These are phyloP conservation scores for Coleophoma crateriformis DNA, from an alignment of 2,329 filamentous ascomycete genomes.

Conservation along the genomic window DNA sequence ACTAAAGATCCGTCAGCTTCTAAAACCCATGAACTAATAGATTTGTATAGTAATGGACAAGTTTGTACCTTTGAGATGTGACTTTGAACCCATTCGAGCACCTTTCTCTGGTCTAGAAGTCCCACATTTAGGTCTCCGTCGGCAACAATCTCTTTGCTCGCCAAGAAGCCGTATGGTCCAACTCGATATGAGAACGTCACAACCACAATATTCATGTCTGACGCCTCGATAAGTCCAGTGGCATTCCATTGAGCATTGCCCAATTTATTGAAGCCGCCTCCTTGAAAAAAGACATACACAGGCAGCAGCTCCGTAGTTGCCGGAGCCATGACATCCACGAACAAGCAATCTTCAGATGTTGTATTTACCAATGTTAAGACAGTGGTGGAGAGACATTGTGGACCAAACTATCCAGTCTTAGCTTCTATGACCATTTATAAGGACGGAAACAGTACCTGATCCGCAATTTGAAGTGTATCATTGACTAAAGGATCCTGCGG, in stretches of 20 bases:
- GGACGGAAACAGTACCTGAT: conserved; percentile 11
- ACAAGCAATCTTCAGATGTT: conserved; percentile 62
- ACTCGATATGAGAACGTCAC: conserved; percentile 75
- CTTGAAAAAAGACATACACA: conserved; percentile 55
- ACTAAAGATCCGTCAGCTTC: conserved; percentile 31
- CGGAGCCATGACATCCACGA: conserved; percentile 59
- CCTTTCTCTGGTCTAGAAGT: conserved; percentile 64
- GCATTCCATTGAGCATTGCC: conserved; percentile 42
- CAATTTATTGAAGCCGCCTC: conserved; percentile 52
- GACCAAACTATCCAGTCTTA: conserved; percentile 11
- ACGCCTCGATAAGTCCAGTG: conserved; percentile 57
- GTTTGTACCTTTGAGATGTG: conserved; percentile 39
- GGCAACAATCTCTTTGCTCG: conserved; percentile 44
- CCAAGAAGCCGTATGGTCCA: conserved; percentile 67
- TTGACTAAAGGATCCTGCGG: conserved; percentile 52
- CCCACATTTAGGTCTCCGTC: conserved; percentile 60
- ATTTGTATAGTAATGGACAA: too few species aligned
- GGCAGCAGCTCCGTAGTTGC: conserved; percentile 45
- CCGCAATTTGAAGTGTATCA: conserved; percentile 15
- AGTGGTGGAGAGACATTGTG: conserved; percentile 15
- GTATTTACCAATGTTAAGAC: conserved; percentile 30
- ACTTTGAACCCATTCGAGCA: conserved; percentile 63
- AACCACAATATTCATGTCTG: conserved; percentile 56
- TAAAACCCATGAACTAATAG: too few species aligned
- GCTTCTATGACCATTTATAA: too few species aligned